These are phyloP conservation scores for Neotropicomus parvogracilis DNA, from an alignment of 1,284 basidiomycete species.

Conservation along the genomic window DNA sequence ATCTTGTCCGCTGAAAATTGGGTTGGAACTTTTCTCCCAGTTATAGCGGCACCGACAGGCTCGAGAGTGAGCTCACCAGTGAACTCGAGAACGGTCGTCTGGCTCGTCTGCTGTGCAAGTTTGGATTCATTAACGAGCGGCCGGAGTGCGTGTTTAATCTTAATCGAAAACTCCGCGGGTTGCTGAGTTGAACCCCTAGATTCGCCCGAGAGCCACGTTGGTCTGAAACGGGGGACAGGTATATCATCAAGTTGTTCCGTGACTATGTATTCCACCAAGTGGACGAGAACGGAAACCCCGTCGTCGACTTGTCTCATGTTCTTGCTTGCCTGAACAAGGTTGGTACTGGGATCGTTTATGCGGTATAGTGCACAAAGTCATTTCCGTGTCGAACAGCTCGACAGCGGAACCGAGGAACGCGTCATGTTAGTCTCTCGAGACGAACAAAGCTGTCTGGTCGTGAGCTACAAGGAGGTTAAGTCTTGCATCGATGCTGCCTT, in stretches of 20 bases:
- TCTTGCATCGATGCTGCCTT: slow-evolving; percentile 82
- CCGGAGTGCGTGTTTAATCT: slow-evolving; percentile 70
- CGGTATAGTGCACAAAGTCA: background rate
- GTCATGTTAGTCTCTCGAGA: slow-evolving; percentile 93
- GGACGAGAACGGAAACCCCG: slow-evolving; percentile 85
- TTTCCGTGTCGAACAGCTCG: slow-evolving; percentile 54
- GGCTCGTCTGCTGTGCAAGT: slow-evolving; percentile 89
- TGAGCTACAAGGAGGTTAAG: slow-evolving; percentile 92
- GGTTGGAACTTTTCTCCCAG: slow-evolving; percentile 2
- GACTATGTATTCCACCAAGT: slow-evolving; percentile 99
- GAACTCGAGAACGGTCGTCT: slow-evolving; percentile 97
- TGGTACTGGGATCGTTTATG: slow-evolving; percentile 11
- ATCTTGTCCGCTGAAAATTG: background rate
- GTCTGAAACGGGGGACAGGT: slow-evolving; percentile 98
- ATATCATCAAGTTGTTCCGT: slow-evolving; percentile 97
- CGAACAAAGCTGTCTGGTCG: slow-evolving; percentile 94
- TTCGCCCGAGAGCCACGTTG: slow-evolving; percentile 94
- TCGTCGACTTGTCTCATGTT: slow-evolving; percentile 91
- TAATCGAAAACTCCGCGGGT: background rate
- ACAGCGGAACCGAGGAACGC: slow-evolving; percentile 89
- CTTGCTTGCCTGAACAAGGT: slow-evolving; percentile 89
- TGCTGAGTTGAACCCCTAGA: slow-evolving; percentile 40
- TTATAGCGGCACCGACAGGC: slow-evolving; percentile 69
- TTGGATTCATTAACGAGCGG: slow-evolving; percentile 97
- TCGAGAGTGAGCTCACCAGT: slow-evolving; percentile 82